phyloP scores from a whole-genome alignment of 495 filamentous ascomycete species.

The Jackrogersella minutella region DNA sequence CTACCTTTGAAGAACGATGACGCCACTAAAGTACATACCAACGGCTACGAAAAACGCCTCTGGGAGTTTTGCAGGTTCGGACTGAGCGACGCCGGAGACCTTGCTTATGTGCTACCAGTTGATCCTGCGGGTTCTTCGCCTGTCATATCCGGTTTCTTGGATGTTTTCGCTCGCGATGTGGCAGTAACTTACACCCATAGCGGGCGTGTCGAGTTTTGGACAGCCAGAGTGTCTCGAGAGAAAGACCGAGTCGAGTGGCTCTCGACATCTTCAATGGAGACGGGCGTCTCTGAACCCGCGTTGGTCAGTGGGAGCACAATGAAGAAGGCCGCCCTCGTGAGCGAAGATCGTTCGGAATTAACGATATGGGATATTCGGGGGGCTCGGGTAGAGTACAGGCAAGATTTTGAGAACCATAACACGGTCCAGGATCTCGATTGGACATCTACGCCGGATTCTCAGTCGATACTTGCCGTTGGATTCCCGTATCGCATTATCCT shows the following conservation, averaged over 20 bases:
- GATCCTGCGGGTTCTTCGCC: slow-evolving; percentile 83
- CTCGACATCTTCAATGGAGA: slow-evolving; percentile 82
- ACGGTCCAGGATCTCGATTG: slow-evolving; percentile 89
- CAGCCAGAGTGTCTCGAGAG: slow-evolving; percentile 72
- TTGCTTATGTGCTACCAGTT: slow-evolving; percentile 85
- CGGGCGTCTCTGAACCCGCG: slow-evolving; percentile 74
- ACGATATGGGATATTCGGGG: slow-evolving; percentile 93
- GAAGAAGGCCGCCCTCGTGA: slow-evolving; percentile 85
- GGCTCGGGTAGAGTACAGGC: slow-evolving; percentile 80
- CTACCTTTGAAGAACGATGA: slow-evolving; percentile 53
- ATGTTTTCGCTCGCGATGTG: slow-evolving; percentile 87
- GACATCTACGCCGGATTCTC: slow-evolving; percentile 90
- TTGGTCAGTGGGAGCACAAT: slow-evolving; percentile 87
- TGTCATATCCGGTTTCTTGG: slow-evolving; percentile 80
- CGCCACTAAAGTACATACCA: slow-evolving; percentile 39
- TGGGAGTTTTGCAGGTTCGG: slow-evolving; percentile 76
- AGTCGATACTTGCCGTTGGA: slow-evolving; percentile 90
- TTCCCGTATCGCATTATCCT: slow-evolving; percentile 86
- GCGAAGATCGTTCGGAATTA: slow-evolving; percentile 73
- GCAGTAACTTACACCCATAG: slow-evolving; percentile 83
- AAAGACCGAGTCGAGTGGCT: slow-evolving; percentile 77
- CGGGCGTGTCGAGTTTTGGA: slow-evolving; percentile 85
- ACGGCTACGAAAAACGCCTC: slow-evolving; percentile 55
- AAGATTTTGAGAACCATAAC: slow-evolving; percentile 75
- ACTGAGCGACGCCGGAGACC: slow-evolving; percentile 73